phyloP scores from a whole-genome alignment of 1,139 yeast species.

The Candida gigantensis region DNA sequence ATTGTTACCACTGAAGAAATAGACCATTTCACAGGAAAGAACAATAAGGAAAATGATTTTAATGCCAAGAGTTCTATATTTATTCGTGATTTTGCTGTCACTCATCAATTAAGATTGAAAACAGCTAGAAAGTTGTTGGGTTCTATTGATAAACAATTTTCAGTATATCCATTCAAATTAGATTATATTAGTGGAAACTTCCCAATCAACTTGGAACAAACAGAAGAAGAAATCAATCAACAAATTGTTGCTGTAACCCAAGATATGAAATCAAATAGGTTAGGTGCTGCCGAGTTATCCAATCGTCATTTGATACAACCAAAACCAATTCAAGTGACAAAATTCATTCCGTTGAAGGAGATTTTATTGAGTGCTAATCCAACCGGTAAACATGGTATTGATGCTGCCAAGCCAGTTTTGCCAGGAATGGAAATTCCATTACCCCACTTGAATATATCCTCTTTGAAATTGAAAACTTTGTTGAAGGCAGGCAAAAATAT shows the following conservation, averaged over 20 bases:
- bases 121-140: conserved; percentile 72
- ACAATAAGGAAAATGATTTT: conserved; percentile 48
- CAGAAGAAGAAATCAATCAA: conserved; percentile 34
- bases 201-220: conserved; percentile 47
- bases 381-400: conserved; percentile 64
- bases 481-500: conserved; percentile 54
- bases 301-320: conserved; percentile 81
- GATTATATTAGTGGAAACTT: conserved; percentile 60
- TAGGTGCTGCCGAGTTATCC: conserved; percentile 79
- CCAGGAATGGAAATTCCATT: conserved; percentile 76
- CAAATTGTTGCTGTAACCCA: conserved; percentile 45
- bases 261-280: conserved; percentile 59
- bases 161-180: conserved; percentile 91
- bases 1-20: conserved; percentile 65
- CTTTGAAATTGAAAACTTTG: conserved; percentile 62
- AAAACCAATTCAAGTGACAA: conserved; percentile 70
- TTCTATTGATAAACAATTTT: conserved; percentile 67
- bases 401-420: conserved; percentile 63
- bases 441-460: conserved; percentile 68
- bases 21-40: conserved; percentile 64
- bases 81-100: conserved; percentile 81
- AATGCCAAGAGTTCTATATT: conserved; percentile 70
- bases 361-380: conserved; percentile 63
- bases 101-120: conserved; percentile 73
- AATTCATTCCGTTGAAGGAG: conserved; percentile 67